Evolutionary conservation across 345 rosid genomes (phyloP).

Genomic region (Noccaea caerulescens): DNA sequence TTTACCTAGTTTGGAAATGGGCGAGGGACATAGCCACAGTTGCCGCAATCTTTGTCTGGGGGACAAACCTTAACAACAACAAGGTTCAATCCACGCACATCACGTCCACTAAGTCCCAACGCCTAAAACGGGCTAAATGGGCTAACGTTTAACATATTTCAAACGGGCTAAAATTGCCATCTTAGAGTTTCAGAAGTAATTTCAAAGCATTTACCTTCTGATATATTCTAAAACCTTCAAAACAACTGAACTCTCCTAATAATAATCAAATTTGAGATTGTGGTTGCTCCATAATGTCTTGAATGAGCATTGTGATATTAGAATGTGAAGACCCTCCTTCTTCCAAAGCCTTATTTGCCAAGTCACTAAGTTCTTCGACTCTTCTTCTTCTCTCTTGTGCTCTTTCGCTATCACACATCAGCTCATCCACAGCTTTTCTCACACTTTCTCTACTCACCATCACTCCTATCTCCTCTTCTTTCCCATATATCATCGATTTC

Average conservation of each 20-base stretch:
- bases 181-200: no score
- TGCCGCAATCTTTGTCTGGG: no score
- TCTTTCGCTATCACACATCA: conserved; percentile 44
- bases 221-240: no score
- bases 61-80: no score
- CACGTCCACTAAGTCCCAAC: no score
- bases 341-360: conserved; percentile 46
- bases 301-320: conserved; percentile 37
- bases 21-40: no score
- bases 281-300: conserved; percentile 40
- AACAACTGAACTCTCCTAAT: not conserved
- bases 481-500: conserved; percentile 11
- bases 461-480: conserved; percentile 42
- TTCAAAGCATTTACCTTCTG: no score
- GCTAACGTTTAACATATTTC: no score
- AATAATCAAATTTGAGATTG: conserved; percentile 6
- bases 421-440: conserved; percentile 38
- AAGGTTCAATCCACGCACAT: no score
- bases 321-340: conserved; percentile 47
- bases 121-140: no score
- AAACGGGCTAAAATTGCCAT: no score
- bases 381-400: conserved; percentile 44
- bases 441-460: conserved; percentile 38
- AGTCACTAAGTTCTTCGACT: conserved; percentile 42
- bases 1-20: no score